phyloP scores from a whole-genome alignment of 768 basidiomycete species.

The Jaapia argillacea region DNA sequence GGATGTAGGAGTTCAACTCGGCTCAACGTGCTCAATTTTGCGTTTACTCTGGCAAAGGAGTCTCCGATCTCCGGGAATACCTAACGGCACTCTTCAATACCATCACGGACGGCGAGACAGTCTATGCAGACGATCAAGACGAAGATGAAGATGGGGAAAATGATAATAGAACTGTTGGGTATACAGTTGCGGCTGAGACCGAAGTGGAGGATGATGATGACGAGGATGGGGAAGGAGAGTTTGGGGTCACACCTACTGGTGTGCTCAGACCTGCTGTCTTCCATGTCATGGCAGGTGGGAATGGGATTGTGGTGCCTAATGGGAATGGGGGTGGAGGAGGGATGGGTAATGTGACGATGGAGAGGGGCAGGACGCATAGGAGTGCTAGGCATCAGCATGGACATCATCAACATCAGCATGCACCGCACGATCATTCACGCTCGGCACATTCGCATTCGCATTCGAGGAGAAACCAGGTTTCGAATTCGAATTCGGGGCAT shows the following conservation, averaged over 20 bases:
- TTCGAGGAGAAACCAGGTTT: too few relatives aligned
- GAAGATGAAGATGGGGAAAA: slow-evolving; percentile 44
- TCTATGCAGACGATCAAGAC: slow-evolving; percentile 48
- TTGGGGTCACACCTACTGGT: too few relatives aligned
- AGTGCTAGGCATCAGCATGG: neutral
- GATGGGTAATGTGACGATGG: too few relatives aligned
- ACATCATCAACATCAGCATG: neutral
- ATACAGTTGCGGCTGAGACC: slow-evolving; percentile 19
- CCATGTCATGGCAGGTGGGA: too few relatives aligned
- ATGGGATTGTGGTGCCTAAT: too few relatives aligned
- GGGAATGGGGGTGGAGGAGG: too few relatives aligned
- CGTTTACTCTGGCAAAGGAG: slow-evolving; percentile 92
- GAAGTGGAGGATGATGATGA: slow-evolving; percentile 35
- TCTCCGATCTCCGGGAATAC: slow-evolving; percentile 71
- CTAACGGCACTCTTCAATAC: slow-evolving; percentile 68
- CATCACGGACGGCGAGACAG: slow-evolving; percentile 45
- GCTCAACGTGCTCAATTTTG: slow-evolving; percentile 88
- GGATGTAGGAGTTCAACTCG: slow-evolving; percentile 74
- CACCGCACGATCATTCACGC: too few relatives aligned
- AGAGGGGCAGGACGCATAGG: neutral
- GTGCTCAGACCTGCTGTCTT: too few relatives aligned
- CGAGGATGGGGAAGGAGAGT: slow-evolving; percentile 36
- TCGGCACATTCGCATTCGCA: too few relatives aligned
- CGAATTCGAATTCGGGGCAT: too few relatives aligned
- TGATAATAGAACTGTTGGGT: slow-evolving; percentile 24